Evolutionary conservation across 108 stramenopile species (phyloP).

Genomic region (Aurantiochytrium sp.): DNA sequence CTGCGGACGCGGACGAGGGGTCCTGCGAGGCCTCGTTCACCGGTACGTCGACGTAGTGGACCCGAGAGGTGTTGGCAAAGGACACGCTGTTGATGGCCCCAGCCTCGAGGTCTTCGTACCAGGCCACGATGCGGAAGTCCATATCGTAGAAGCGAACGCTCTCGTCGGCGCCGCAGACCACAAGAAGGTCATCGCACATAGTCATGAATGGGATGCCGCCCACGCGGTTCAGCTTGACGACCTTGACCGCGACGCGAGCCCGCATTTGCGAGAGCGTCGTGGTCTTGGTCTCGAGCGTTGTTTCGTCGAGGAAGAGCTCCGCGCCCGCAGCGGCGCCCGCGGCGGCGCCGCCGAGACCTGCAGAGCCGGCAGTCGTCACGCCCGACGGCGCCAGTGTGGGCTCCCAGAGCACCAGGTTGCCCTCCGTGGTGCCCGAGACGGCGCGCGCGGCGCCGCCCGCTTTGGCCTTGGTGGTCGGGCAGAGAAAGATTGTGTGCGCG

Average conservation of each 20-base stretch:
- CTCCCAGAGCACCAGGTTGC: slow-evolving; percentile 52
- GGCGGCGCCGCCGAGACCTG: neutral
- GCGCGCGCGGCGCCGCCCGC: slow-evolving; percentile 33
- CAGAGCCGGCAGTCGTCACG: neutral
- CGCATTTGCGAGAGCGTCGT: neutral
- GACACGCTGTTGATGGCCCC: slow-evolving; percentile 58
- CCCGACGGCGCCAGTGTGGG: neutral
- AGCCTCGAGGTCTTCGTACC: slow-evolving; percentile 62
- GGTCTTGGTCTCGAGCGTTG: neutral
- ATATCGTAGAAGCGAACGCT: slow-evolving; percentile 61
- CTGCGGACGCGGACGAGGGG: no score
- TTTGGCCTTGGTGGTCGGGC: neutral
- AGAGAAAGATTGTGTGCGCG: neutral
- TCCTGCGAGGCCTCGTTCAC: neutral
- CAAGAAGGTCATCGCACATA: slow-evolving; percentile 43
- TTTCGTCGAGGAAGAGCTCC: neutral
- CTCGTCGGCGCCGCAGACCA: slow-evolving; percentile 54
- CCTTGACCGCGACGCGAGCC: neutral
- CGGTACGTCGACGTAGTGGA: slow-evolving; percentile 4
- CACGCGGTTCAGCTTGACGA: slow-evolving; percentile 1
- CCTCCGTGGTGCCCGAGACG: slow-evolving; percentile 51
- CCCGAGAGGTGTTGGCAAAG: slow-evolving; percentile 36
- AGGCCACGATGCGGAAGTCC: slow-evolving; percentile 55
- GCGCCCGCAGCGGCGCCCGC: neutral
- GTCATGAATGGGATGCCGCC: slow-evolving; percentile 26